Evolutionary conservation across 2,329 filamentous ascomycete species (phyloP), one percentile per base, ranked within the genome.

Genomic region (Colletotrichum salicis): DNA sequence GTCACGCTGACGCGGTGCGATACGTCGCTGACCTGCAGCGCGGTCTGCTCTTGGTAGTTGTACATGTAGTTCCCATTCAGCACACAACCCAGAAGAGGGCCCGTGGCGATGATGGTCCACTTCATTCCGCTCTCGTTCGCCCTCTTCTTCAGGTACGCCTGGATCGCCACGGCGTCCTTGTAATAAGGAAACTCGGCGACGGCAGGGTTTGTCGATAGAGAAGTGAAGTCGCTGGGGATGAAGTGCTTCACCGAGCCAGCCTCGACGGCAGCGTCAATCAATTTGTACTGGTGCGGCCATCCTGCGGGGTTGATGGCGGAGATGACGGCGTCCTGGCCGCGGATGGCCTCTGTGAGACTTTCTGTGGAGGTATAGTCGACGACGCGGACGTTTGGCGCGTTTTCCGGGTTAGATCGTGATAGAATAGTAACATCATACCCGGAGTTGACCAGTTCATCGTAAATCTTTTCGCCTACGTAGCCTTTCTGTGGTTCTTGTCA

Each of bases 241-340:
- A 89, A 88, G 22, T 86, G 82, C 74, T 86, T 82, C 2, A 90
- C 86, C 1, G 64, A 41, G 15, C 87, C 86, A 5, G 87, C 87
- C 7, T 80, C 80, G 31, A 87, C 81, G n/a, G 86, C 84, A 1
- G 87, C 87, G 64, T 89, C 85, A 52, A 89, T 84, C 68, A 90
- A 77, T 45, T 81, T 82, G 48, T 80, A 79, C 74, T 90, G 88
- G 33, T 80, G 78, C 67, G 89, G 86, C n/a, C 75, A 70, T 11
- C 60, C 72, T 6, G 64, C 45, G 6, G 86, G 76, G 13, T 81
- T 83, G 45, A 89, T 80, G 2, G 84, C 80, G 6, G 84, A 84
- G 31, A 90, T 78, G 15, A 91, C 82, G 1, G 86, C 90, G 73
- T 91, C 89, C 66, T 90, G 85, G 57, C 86, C 88, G 52, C 84